phyloP scores from a whole-genome alignment of 2,329 filamentous ascomycete genomes.

The Botryotinia calthae region DNA sequence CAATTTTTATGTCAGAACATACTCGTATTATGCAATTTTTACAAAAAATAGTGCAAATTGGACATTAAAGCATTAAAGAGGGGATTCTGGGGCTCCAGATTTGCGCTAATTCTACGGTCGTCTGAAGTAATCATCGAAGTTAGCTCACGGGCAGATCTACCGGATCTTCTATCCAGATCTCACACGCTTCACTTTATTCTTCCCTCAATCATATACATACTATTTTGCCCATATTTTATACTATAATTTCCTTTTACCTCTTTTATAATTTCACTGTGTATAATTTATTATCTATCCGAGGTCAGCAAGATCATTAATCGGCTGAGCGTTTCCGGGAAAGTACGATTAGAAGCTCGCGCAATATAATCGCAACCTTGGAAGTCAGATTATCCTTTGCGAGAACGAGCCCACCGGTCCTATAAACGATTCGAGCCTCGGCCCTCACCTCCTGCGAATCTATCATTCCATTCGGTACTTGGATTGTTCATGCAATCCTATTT shows the following conservation, averaged over 20 bases:
- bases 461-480: background rate
- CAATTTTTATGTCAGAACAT: background rate
- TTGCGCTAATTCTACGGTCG: conserved; percentile 8
- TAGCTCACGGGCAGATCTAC: background rate
- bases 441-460: background rate
- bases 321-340: background rate
- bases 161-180: conserved; percentile 1
- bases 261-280: background rate
- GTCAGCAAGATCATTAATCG: background rate
- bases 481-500: conserved; percentile 10
- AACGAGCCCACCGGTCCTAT: background rate
- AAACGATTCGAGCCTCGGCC: background rate
- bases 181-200: background rate
- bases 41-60: background rate
- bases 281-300: background rate
- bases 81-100: conserved; percentile 1
- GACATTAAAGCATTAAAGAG: background rate
- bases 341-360: background rate
- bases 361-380: background rate
- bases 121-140: background rate
- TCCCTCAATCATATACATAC: background rate
- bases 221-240: background rate
- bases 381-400: background rate
- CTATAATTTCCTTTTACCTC: background rate
- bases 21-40: background rate